Evolutionary conservation across 192 early-diverging fungal genomes (phyloP).

Genomic region (Allomyces macrogynus): DNA sequence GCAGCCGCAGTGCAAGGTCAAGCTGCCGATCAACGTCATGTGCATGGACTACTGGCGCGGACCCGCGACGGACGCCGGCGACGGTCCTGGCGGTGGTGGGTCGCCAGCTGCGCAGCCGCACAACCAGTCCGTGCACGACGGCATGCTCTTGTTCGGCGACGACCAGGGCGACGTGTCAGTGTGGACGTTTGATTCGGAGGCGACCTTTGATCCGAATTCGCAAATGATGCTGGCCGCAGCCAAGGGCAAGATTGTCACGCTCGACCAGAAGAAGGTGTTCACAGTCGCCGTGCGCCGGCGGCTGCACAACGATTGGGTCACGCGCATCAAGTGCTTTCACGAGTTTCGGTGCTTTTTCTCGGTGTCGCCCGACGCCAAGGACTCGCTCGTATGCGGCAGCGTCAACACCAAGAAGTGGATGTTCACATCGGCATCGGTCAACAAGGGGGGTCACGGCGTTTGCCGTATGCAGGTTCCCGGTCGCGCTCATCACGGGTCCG

Average conservation of each 20-base stretch:
- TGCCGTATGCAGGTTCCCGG: conserved; percentile 21
- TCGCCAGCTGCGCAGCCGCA: not conserved
- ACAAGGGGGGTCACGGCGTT: conserved; percentile 26
- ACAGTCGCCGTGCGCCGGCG: conserved; percentile 11
- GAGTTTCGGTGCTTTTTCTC: conserved; percentile 24
- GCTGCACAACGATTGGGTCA: conserved; percentile 28
- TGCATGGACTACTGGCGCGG: not conserved
- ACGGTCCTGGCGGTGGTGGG: too few relatives aligned
- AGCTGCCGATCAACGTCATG: not conserved
- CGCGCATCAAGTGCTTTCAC: conserved; percentile 21
- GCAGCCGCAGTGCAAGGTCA: not conserved
- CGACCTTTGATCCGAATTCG: not conserved
- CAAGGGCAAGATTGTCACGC: not conserved
- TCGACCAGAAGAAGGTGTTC: not conserved
- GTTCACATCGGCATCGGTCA: conserved; percentile 12
- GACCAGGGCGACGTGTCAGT: conserved; percentile 1
- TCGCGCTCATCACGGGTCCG: conserved; percentile 22
- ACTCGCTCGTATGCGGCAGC: conserved; percentile 24
- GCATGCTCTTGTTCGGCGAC: conserved; percentile 2
- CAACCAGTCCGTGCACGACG: not conserved
- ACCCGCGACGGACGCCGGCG: not conserved
- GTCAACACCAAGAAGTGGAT: conserved; percentile 20
- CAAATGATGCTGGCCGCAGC: not conserved
- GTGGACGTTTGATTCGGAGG: not conserved
- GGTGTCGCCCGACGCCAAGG: conserved; percentile 22